phyloP scores from a whole-genome alignment of 106 monocot genomes.

The Cymbidium sinense region DNA sequence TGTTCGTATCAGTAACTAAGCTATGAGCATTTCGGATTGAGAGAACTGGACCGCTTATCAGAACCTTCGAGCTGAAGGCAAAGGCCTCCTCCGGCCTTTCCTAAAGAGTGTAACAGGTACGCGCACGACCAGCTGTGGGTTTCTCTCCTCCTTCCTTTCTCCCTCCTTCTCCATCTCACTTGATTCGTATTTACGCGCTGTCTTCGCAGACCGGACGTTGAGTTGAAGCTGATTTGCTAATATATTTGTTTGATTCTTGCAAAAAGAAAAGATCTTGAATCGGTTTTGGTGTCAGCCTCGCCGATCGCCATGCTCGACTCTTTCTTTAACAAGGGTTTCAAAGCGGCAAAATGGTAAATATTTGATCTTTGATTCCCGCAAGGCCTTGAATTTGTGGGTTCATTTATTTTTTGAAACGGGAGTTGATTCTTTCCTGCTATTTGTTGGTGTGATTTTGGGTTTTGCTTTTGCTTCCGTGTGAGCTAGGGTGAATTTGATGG shows the following conservation, averaged over 20 bases:
- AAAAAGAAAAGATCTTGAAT: background rate
- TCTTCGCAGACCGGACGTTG: background rate
- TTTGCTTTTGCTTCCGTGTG: background rate
- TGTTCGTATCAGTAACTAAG: no score
- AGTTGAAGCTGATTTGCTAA: background rate
- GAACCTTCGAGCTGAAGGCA: background rate
- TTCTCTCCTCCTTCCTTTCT: slow-evolving; percentile 6
- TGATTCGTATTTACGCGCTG: background rate
- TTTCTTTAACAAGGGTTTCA: slow-evolving; percentile 89
- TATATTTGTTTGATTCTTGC: background rate
- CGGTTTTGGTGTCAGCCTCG: background rate
- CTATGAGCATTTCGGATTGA: no score
- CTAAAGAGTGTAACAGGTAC: slow-evolving; percentile 3
- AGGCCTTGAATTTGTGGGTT: no score
- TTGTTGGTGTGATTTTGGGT: background rate
- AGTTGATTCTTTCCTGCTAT: no score
- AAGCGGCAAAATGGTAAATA: slow-evolving; percentile 63
- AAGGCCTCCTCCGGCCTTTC: background rate
- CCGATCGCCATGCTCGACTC: slow-evolving; percentile 55
- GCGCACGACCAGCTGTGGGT: background rate
- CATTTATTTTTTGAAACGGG: no score
- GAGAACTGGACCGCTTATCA: background rate
- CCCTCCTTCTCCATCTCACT: background rate
- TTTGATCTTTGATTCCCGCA: background rate
- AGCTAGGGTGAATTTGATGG: background rate